A percentile compares a stretch with the other conserved stretches of the same genome.
phyloP scores from a whole-genome alignment of 2,329 filamentous ascomycete genomes.

The Cladosporium cucumerinum region DNA sequence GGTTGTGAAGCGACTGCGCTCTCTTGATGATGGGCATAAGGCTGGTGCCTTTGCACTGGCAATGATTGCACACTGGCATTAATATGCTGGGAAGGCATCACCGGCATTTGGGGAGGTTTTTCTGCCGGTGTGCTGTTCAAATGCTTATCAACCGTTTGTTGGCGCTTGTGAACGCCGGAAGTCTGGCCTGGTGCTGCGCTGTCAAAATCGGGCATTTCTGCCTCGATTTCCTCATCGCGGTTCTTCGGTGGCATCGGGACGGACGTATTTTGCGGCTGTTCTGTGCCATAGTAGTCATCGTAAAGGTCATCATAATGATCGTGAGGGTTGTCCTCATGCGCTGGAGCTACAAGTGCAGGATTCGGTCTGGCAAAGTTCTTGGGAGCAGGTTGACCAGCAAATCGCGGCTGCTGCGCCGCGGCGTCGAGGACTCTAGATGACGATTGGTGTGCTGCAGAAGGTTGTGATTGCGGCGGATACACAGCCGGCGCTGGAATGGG shows the following conservation, averaged over 20 bases:
- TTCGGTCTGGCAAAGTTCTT: neutral
- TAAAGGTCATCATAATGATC: conserved; percentile 54
- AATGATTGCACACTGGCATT: conserved; percentile 18
- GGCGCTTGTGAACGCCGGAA: conserved; percentile 30
- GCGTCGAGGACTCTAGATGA: neutral
- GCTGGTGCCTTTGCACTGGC: conserved; percentile 10
- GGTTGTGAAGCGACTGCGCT: conserved; percentile 6
- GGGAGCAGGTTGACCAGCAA: neutral
- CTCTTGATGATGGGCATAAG: conserved; percentile 8
- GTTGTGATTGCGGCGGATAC: neutral
- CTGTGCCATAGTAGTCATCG: conserved; percentile 44
- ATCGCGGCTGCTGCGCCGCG: neutral
- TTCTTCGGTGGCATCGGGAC: conserved; percentile 23
- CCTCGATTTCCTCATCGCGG: conserved; percentile 45
- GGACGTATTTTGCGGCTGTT: conserved; percentile 17
- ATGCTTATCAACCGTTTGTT: conserved; percentile 32
- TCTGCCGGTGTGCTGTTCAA: conserved; percentile 28
- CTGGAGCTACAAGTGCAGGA: neutral
- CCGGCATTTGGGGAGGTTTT: conserved; percentile 16
- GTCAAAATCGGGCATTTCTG: conserved; percentile 64
- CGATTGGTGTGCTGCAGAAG: neutral
- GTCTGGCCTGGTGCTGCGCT: conserved; percentile 37
- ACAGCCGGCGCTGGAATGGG: neutral
- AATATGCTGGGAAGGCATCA: conserved; percentile 12
- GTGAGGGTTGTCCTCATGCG: conserved; percentile 43